Base-by-base conservation (phyloP, 1,139 yeast species). In the Taphrina wiesneri region DNA sequence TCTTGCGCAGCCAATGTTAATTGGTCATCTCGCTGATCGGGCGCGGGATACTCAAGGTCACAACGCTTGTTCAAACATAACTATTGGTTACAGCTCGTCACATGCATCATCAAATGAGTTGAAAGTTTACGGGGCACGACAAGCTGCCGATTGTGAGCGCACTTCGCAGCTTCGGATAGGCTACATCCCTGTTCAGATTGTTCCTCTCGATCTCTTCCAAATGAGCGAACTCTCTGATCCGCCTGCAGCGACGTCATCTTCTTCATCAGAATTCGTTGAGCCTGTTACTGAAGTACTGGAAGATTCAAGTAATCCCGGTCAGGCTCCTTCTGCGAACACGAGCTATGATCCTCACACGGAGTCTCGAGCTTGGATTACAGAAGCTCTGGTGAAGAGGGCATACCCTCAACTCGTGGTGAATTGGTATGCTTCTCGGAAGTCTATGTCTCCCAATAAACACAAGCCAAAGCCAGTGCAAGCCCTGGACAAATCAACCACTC, bases 1-100 rank as follows among this genome's bases (percentile, higher is more conserved):
- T 9, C 13, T 67, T 21, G 46, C 68, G 15, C 67, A 56, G 23
- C 53, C 63, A 13, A 17, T 36, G 11, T 15, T 65, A 13, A 46
- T 61, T 19, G 21, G 19, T 28, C 54, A 49, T 15, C 11, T 49
- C 36, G n/a, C 9, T 45, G 21, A 7, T 19, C 28, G 26, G 7
- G 13, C 49, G 21, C 49, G n/a, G 2, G 19, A 26, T 21, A 7
- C 25, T 21, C 49, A 2, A 11, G 7, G 21, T 21, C 28, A 21
- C 13, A 39, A 39, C 2, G 43, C n/a, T n/a, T n/a, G n/a, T n/a
- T n/a, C n/a, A n/a, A n/a, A n/a, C n/a, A n/a, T n/a, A n/a, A n/a
- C 21, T 2, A 15, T 11, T 13, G 6, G 2, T 2, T 6, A 39
- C 6, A 21, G 2, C 2, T 45, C 51, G 15, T 13, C 2, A 6